Evolutionary conservation across 2,329 filamentous ascomycete species (phyloP).

Genomic region (Curvularia lunata): DNA sequence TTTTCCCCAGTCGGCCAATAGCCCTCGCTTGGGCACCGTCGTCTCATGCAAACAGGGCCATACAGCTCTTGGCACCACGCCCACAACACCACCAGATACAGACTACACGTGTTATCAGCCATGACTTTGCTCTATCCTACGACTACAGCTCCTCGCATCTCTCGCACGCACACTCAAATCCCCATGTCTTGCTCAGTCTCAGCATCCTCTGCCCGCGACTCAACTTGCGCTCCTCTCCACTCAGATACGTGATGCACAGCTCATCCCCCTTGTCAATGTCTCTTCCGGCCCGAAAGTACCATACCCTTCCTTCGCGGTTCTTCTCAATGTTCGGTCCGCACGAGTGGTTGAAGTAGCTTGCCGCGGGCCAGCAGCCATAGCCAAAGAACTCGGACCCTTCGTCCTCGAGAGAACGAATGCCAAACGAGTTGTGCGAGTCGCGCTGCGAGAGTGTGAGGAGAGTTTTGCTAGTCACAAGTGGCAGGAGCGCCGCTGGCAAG

Average conservation of each 20-base stretch:
- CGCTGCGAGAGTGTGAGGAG: constrained; percentile 48
- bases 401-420: constrained; percentile 53
- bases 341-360: constrained; percentile 58
- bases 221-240: constrained; percentile 55
- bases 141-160: constrained; percentile 41
- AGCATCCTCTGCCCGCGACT: constrained; percentile 45
- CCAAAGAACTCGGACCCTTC: constrained; percentile 58
- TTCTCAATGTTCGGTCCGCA: constrained; percentile 55
- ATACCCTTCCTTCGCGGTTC: constrained; percentile 48
- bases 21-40: neutral
- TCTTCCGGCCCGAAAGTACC: constrained; percentile 50
- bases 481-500: constrained; percentile 47
- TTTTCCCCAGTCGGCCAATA: constrained; percentile 4
- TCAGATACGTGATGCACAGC: constrained; percentile 57
- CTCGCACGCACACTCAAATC: constrained; percentile 54
- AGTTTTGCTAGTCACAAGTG: constrained; percentile 41
- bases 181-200: constrained; percentile 52
- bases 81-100: neutral
- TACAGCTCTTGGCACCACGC: neutral
- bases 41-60: neutral
- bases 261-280: constrained; percentile 51
- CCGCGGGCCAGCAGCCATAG: constrained; percentile 55
- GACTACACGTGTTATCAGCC: neutral
- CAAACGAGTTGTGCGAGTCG: constrained; percentile 57
- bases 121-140: neutral